Evolutionary conservation across 2,329 filamentous ascomycete species (phyloP).

Genomic region (Bisporella sp.): DNA sequence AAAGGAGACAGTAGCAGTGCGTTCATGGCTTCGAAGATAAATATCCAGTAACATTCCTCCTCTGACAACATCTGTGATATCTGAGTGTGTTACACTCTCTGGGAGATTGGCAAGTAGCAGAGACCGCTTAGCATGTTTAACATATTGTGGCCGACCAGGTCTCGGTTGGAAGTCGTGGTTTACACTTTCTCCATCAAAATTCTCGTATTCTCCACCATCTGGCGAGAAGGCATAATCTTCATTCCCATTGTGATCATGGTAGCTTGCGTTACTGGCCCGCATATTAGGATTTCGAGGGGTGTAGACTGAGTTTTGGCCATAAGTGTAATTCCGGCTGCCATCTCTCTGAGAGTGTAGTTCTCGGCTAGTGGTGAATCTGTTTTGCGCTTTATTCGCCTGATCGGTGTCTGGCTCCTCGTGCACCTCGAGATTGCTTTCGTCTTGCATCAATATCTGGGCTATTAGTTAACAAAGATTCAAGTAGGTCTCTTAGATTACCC

Average conservation of each 20-base stretch:
- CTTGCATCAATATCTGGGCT: constrained; percentile 21
- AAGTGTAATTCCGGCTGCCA: constrained; percentile 19
- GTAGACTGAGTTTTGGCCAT: constrained; percentile 18
- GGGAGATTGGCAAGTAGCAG: constrained; percentile 57
- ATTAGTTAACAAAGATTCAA: constrained; percentile 7
- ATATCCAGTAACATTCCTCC: constrained; percentile 68
- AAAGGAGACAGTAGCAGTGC: constrained; percentile 62
- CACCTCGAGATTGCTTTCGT: constrained; percentile 5
- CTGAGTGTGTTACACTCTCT: constrained; percentile 54
- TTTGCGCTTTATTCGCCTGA: constrained; percentile 1
- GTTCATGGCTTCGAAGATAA: constrained; percentile 52
- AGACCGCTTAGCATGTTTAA: constrained; percentile 41
- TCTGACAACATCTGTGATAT: constrained; percentile 57
- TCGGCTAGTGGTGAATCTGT: not conserved
- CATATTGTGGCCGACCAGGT: constrained; percentile 15
- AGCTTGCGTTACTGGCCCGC: constrained; percentile 12
- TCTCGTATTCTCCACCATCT: constrained; percentile 11
- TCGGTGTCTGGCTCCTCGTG: no score
- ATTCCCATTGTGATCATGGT: constrained; percentile 12
- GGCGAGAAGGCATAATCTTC: constrained; percentile 15
- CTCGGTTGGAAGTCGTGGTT: constrained; percentile 16
- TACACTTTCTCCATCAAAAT: constrained; percentile 16
- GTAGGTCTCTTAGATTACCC: constrained; percentile 3
- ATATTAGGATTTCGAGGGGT: constrained; percentile 11
- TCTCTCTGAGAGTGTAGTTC: not conserved